Conservation (phyloP, 257 asterid species). For the Lavandula angustifolia region DNA sequence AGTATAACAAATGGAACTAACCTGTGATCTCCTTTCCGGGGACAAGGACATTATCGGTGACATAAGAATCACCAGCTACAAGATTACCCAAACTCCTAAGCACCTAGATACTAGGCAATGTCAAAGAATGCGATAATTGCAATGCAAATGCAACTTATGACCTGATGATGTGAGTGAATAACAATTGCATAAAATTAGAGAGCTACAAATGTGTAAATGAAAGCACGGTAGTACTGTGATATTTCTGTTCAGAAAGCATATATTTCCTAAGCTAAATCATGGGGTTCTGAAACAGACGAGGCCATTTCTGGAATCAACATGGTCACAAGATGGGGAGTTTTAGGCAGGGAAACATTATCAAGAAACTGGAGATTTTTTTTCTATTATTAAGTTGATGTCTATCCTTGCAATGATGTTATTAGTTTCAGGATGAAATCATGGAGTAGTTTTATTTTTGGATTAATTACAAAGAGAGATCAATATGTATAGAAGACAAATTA, state of each 20-base stretch:
- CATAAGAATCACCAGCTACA: constrained; percentile 75
- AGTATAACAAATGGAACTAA: constrained; percentile 34
- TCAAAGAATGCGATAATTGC: constrained; percentile 5
- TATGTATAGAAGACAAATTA: constrained; percentile 22
- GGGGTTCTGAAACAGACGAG: constrained; percentile 5
- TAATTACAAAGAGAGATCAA: constrained; percentile 2
- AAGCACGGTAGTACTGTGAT: not conserved
- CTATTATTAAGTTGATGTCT: not conserved
- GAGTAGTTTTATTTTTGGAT: not conserved
- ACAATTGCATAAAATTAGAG: constrained; percentile 1
- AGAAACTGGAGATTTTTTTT: constrained; percentile 10
- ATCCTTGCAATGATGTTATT: constrained; percentile 11
- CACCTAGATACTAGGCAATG: constrained; percentile 45
- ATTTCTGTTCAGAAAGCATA: not conserved
- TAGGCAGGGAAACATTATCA: constrained; percentile 12
- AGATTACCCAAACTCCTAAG: constrained; percentile 93
- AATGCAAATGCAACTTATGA: constrained; percentile 2
- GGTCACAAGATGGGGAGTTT: constrained; percentile 9
- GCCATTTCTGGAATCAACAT: constrained; percentile 16
- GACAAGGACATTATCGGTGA: constrained; percentile 55
- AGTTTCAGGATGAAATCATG: constrained; percentile 9
- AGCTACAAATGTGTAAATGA: not conserved
- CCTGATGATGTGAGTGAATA: constrained; percentile 7
- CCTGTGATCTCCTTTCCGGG: constrained; percentile 76
- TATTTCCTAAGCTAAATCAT: constrained; percentile 12